Evolutionary conservation across 164 flowering plant genomes (phyloP).

Genomic region (Nelumbo lutea): DNA sequence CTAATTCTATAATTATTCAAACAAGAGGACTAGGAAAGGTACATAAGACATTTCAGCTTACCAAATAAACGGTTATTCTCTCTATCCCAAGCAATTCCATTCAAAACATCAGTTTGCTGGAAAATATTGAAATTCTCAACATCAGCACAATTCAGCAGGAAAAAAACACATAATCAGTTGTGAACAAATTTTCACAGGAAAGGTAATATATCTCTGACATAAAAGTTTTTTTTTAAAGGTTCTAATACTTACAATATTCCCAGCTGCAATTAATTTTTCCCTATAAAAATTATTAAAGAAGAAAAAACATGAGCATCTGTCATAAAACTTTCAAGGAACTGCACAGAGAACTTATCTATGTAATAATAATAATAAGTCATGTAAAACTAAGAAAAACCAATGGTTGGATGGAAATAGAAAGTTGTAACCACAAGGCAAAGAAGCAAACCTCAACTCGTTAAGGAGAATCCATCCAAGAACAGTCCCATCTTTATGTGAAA

Average conservation of each 20-base stretch:
- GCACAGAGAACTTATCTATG: neutral
- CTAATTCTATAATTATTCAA: too few species aligned
- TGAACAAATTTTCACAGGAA: neutral
- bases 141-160: neutral
- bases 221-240: neutral
- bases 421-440: neutral
- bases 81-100: conserved; percentile 96
- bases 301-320: neutral
- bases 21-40: neutral
- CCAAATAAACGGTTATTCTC: conserved; percentile 66
- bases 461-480: conserved; percentile 87
- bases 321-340: neutral
- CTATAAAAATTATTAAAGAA: conserved; percentile 27
- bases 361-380: neutral
- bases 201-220: neutral
- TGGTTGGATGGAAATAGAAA: neutral
- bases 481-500: conserved; percentile 57
- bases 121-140: conserved; percentile 6
- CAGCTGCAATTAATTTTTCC: conserved; percentile 41
- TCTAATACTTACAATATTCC: conserved; percentile 39
- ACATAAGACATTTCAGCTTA: conserved; percentile 23
- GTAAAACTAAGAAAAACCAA: neutral
- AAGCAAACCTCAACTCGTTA: conserved; percentile 54
- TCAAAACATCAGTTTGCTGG: conserved; percentile 77
- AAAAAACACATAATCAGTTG: neutral